phyloP scores from a whole-genome alignment of 345 rosid genomes.

The Physaria fendleri region DNA sequence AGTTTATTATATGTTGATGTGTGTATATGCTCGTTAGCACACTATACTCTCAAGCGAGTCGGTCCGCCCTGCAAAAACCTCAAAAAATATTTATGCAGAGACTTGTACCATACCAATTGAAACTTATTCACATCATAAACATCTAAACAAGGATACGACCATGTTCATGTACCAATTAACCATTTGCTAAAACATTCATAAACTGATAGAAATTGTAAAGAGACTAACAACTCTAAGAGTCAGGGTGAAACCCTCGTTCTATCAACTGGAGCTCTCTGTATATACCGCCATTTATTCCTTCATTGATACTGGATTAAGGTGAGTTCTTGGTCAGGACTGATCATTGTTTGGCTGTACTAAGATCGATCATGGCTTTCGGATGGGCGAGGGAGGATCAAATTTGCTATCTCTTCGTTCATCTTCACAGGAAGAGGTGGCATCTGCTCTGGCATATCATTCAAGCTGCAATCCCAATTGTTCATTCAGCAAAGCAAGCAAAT shows the following conservation, averaged over 20 bases:
- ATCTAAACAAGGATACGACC: slow-evolving; percentile 21
- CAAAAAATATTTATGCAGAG: slow-evolving; percentile 28
- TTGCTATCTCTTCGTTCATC: slow-evolving; percentile 72
- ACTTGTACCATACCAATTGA: slow-evolving; percentile 22
- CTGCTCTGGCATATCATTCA: slow-evolving; percentile 79
- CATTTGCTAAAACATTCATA: slow-evolving; percentile 23
- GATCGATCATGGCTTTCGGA: slow-evolving; percentile 48
- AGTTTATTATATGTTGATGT: too few species aligned
- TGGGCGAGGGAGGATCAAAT: slow-evolving; percentile 47
- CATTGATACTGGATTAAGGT: slow-evolving; percentile 10
- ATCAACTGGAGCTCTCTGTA: slow-evolving; percentile 17
- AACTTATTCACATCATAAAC: slow-evolving; percentile 42
- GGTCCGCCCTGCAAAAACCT: too few species aligned
- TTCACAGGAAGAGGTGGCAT: slow-evolving; percentile 85
- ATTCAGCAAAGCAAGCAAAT: background rate
- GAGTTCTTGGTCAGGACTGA: slow-evolving; percentile 22
- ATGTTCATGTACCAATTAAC: slow-evolving; percentile 25
- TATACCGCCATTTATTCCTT: slow-evolving; percentile 6
- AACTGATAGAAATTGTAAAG: background rate
- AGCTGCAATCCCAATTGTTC: slow-evolving; percentile 40
- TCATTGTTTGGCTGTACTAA: background rate
- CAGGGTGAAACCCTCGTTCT: slow-evolving; percentile 15
- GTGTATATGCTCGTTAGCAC: too few species aligned
- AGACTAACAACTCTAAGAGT: slow-evolving; percentile 25
- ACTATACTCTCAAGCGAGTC: too few species aligned